These are phyloP conservation scores for Daldinia concentrica DNA, from an alignment of 495 filamentous ascomycete species.

Conservation along the genomic window DNA sequence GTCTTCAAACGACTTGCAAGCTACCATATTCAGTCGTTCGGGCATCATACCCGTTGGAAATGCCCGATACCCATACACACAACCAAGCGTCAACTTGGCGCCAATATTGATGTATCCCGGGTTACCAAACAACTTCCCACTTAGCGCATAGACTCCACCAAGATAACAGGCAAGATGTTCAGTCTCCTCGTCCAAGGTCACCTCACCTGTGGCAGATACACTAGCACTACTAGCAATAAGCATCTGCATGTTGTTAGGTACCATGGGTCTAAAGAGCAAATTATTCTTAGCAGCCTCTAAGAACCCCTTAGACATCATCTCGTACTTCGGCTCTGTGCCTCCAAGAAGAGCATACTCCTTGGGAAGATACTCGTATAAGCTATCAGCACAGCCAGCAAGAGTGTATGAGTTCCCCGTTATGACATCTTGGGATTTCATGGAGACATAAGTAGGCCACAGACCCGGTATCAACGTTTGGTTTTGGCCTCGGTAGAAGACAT, in stretches of 20 bases:
- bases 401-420: slow-evolving; percentile 62
- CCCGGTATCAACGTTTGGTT: slow-evolving; percentile 75
- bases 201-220: slow-evolving; percentile 42
- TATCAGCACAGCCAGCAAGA: slow-evolving; percentile 81
- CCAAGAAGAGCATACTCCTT: slow-evolving; percentile 77
- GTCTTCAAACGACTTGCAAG: slow-evolving; percentile 67
- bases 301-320: slow-evolving; percentile 74
- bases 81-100: slow-evolving; percentile 80
- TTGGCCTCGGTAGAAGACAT: slow-evolving; percentile 78
- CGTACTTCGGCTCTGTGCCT: slow-evolving; percentile 77
- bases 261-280: slow-evolving; percentile 84
- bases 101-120: slow-evolving; percentile 76
- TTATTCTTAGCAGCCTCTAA: slow-evolving; percentile 71
- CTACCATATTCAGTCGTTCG: slow-evolving; percentile 70
- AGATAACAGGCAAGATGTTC: slow-evolving; percentile 74
- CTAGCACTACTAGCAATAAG: slow-evolving; percentile 67
- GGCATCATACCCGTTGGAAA: slow-evolving; percentile 88
- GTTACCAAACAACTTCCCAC: slow-evolving; percentile 75
- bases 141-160: slow-evolving; percentile 85
- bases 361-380: slow-evolving; percentile 89
- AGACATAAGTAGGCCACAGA: slow-evolving; percentile 80
- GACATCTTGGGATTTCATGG: slow-evolving; percentile 60
- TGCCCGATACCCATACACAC: slow-evolving; percentile 83
- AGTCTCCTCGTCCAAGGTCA: slow-evolving; percentile 47
- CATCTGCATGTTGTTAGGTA: slow-evolving; percentile 70